A percentile compares a stretch with the other conserved stretches of the same genome.
phyloP scores from a whole-genome alignment of 164 flowering plant species.

The Stephania yunnanensis region DNA sequence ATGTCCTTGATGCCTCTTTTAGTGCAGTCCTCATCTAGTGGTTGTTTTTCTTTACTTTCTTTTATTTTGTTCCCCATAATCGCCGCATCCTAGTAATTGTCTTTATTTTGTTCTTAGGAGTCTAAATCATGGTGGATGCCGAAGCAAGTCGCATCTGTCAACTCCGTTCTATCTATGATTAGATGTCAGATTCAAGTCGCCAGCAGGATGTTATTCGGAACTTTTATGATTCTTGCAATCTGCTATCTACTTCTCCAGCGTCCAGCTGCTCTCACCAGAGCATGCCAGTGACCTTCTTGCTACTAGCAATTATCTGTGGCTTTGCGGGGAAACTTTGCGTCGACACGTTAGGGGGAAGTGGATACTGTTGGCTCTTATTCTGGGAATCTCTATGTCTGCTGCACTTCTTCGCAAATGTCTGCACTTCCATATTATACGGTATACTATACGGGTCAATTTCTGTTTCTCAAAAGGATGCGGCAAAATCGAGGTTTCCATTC shows the following conservation, averaged over 20 bases:
- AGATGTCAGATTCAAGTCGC: conserved; percentile 54
- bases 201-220: conserved; percentile 69
- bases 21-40: not conserved
- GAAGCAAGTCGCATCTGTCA: conserved; percentile 49
- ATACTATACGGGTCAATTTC: conserved; percentile 62
- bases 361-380: conserved; percentile 60
- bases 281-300: conserved; percentile 78
- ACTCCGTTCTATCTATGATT: conserved; percentile 36
- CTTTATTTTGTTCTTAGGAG: conserved; percentile 34
- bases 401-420: conserved; percentile 57
- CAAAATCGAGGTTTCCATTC: conserved; percentile 33
- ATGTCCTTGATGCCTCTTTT: not conserved
- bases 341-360: conserved; percentile 81
- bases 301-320: conserved; percentile 70
- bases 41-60: not conserved
- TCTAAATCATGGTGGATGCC: conserved; percentile 81
- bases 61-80: not conserved
- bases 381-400: conserved; percentile 73
- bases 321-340: conserved; percentile 78
- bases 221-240: conserved; percentile 46
- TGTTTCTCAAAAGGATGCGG: conserved; percentile 23
- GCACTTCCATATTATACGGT: conserved; percentile 37
- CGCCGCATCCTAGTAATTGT: not conserved
- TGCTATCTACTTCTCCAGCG: conserved; percentile 66
- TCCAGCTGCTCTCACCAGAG: conserved; percentile 46